Base-by-base conservation (phyloP, 2,329 filamentous ascomycete species). In the Fusarium veterinarium region DNA sequence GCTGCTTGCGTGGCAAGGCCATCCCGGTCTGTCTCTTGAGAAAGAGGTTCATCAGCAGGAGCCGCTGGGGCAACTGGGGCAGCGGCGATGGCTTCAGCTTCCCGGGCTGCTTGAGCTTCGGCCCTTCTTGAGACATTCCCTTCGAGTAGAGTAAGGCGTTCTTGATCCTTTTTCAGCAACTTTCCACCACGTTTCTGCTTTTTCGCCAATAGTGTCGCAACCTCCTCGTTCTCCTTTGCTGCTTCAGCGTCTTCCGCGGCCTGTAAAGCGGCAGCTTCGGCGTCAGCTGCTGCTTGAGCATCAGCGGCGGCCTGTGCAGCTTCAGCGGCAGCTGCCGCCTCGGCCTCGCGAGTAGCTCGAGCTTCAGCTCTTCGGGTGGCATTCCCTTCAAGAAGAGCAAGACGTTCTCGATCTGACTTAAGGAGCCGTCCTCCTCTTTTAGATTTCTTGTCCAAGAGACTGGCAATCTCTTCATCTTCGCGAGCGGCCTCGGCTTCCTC, bases 391-490 rank as follows among this genome's bases (percentile, higher is more conserved):
- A 77, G 73, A 10, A 71, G 6, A 23, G 51, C 44, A 23, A 77
- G 51, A 40, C 73, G 73, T 31, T 77, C 75, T 31, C 63, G 62
- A 23, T 77, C 76, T 25, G 56, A 58, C 60, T 70, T 77, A 11
- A 72, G 42, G 7, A 77, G 71, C 31, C 72, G 72, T 14, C 76
- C 74, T 33, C 69, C 62, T 49, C 67, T 69, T 60, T 76, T 77
- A 5, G 62, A 60, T 46, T 71, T 87, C 75, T 86, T 87, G 30
- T 83, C 81, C 57, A 83, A 83, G 14, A 84, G 78, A 8, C 75
- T 70, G n/a, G 78, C 80, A 10, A 83, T 76, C 52, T 84, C 81
- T 46, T 76, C 70, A 41, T 80, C 77, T 51, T 81, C 76, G 44
- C 58, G 75, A 23, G 69, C 74, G 23, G 63, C 72, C 52, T 76